Evolutionary conservation across 108 stramenopile species (phyloP).

Genomic region (Conticribra weissflogii): DNA sequence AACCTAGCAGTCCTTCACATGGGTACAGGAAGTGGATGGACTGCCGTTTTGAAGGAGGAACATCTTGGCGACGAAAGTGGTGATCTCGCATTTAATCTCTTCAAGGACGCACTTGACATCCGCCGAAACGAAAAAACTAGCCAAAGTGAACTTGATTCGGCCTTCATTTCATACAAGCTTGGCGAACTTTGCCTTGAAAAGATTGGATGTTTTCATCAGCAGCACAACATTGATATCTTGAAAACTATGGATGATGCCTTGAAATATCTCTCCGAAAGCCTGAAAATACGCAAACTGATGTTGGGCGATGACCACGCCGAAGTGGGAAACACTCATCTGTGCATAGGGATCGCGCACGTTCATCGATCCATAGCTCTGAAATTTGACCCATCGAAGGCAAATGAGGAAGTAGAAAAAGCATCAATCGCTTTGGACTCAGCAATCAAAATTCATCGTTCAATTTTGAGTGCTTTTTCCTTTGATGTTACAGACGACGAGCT

Average conservation of each 20-base stretch:
- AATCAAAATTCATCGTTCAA: conserved; percentile 18
- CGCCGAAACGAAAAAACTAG: conserved; percentile 35
- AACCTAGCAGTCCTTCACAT: conserved; percentile 37
- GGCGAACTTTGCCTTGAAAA: conserved; percentile 31
- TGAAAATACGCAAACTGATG: conserved; percentile 35
- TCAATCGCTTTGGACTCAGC: conserved; percentile 20
- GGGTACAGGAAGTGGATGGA: conserved; percentile 23
- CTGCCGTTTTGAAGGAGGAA: conserved; percentile 29
- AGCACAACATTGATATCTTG: conserved; percentile 16
- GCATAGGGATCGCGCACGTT: conserved; percentile 42
- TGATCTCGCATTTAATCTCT: conserved; percentile 30
- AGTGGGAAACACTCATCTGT: conserved; percentile 28
- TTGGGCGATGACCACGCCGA: conserved; percentile 24
- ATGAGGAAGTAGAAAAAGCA: conserved; percentile 20
- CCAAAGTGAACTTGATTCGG: conserved; percentile 25
- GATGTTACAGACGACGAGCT: not conserved
- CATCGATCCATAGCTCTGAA: conserved; percentile 11
- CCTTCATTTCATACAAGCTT: conserved; percentile 32
- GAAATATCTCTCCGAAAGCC: conserved; percentile 21
- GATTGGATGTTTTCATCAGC: conserved; percentile 16
- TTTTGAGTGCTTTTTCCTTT: not conserved
- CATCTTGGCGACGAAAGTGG: conserved; percentile 18
- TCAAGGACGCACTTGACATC: conserved; percentile 34
- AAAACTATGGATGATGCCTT: conserved; percentile 28
- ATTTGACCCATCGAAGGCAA: conserved; percentile 4